Conservation (phyloP, 371 early-diverging fungal genomes). For the Syncephalastrum sp. region DNA sequence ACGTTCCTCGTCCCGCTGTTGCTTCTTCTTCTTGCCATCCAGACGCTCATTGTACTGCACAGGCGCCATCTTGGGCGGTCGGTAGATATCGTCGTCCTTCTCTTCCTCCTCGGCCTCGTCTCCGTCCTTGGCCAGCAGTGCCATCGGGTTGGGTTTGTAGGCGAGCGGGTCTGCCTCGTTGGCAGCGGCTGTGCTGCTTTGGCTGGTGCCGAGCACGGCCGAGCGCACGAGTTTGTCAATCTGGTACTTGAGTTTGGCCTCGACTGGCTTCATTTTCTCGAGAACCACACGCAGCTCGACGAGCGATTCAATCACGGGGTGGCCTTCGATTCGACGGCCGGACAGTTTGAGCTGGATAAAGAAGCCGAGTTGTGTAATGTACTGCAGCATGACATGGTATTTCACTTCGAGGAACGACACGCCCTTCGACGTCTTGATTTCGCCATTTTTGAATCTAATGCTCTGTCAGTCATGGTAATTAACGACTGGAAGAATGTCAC, state of each 20-base stretch:
- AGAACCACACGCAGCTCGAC: constrained; percentile 81
- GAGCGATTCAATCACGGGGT: constrained; percentile 67
- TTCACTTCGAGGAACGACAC: constrained; percentile 86
- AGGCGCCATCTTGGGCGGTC: constrained; percentile 87
- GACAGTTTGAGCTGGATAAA: constrained; percentile 75
- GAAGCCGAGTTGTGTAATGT: constrained; percentile 77
- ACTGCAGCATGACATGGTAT: constrained; percentile 84
- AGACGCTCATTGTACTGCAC: constrained; percentile 81
- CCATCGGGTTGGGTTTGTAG: constrained; percentile 86
- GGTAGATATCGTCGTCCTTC: constrained; percentile 56
- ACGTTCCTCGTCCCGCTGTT: constrained; percentile 64
- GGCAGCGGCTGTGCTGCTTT: constrained; percentile 22
- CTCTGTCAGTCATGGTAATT: not conserved
- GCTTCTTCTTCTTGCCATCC: constrained; percentile 45
- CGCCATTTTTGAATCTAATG: constrained; percentile 48
- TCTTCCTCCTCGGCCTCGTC: constrained; percentile 50
- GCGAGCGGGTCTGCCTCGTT: constrained; percentile 67
- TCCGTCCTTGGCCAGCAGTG: constrained; percentile 49
- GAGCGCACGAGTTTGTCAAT: constrained; percentile 92
- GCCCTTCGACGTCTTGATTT: constrained; percentile 75
- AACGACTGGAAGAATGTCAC: not conserved
- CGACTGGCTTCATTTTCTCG: constrained; percentile 93
- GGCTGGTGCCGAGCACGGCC: constrained; percentile 54
- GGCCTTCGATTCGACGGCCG: constrained; percentile 64
- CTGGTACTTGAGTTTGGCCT: constrained; percentile 93